Conservation (phyloP, 441 rosid species). For the Populus hybrid region DNA sequence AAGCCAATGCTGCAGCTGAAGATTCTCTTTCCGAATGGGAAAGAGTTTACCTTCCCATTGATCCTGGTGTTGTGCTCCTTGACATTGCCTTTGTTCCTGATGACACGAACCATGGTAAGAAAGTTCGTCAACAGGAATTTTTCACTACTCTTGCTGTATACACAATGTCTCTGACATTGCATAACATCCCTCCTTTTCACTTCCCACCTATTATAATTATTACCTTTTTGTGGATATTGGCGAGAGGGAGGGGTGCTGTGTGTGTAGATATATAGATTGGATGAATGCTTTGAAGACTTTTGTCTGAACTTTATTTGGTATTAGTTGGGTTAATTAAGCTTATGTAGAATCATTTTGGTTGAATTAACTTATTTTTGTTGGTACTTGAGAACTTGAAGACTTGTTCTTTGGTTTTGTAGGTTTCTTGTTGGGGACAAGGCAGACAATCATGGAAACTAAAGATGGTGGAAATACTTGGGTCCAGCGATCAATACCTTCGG, state of each 20-base stretch:
- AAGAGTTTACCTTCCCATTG: conserved; percentile 66
- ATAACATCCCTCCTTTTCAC: background rate
- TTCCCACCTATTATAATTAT: background rate
- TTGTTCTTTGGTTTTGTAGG: conserved; percentile 29
- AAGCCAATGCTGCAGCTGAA: conserved; percentile 35
- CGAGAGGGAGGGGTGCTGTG: background rate
- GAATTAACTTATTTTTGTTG: background rate
- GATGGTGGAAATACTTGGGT: conserved; percentile 80
- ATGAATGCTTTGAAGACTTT: background rate
- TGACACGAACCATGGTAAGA: conserved; percentile 60
- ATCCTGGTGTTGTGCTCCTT: conserved; percentile 97
- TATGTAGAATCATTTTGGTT: background rate
- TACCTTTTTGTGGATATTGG: background rate
- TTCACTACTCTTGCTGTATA: background rate
- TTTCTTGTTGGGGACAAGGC: conserved; percentile 85
- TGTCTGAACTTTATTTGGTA: background rate
- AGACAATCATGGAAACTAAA: conserved; percentile 90
- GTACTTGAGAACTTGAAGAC: background rate
- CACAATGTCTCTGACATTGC: background rate
- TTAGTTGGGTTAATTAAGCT: background rate
- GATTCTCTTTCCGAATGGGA: conserved; percentile 82
- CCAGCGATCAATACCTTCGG: conserved; percentile 80
- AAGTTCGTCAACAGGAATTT: background rate
- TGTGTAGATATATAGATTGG: too few species aligned
- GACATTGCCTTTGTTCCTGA: conserved; percentile 93